A percentile compares a stretch with the other conserved stretches of the same genome.
Conservation (phyloP, 2,329 filamentous ascomycete species). For the Waltergamsia citrina region DNA sequence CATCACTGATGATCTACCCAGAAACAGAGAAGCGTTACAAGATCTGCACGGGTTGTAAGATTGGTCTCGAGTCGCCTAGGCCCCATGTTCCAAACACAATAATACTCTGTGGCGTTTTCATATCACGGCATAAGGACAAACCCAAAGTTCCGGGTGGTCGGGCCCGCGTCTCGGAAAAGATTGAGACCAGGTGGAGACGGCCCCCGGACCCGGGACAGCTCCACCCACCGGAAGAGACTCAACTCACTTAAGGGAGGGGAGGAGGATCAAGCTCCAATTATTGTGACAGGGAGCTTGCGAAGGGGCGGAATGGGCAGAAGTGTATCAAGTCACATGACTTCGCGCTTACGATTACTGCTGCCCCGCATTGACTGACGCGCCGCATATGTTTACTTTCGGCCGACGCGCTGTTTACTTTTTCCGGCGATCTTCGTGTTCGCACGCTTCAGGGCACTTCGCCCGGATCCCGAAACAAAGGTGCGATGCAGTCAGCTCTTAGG, state of each 20-base stretch:
- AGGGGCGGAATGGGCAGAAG: constrained; percentile 11
- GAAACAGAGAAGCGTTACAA: no score
- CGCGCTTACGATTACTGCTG: constrained; percentile 1
- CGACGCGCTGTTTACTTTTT: constrained; percentile 5
- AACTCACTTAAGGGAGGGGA: neutral
- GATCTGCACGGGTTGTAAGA: no score
- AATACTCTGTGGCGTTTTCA: no score
- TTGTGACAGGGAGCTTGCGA: neutral
- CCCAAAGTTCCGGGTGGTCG: no score
- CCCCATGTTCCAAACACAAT: no score
- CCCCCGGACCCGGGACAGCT: no score
- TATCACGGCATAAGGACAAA: no score
- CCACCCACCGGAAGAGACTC: no score
- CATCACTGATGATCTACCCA: no score
- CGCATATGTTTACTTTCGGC: constrained; percentile 7
- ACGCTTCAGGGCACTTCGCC: neutral
- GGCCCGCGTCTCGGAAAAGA: no score
- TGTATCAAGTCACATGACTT: constrained; percentile 7
- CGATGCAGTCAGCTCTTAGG: constrained; percentile 1
- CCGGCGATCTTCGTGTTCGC: neutral
- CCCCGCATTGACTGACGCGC: constrained; percentile 6
- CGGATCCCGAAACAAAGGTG: neutral
- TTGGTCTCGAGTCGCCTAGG: no score
- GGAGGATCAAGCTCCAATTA: neutral
- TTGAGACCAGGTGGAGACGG: no score